These are phyloP conservation scores for Saprolegnia diclina DNA, from an alignment of 352 stramenopile genomes.

Conservation along the genomic window DNA sequence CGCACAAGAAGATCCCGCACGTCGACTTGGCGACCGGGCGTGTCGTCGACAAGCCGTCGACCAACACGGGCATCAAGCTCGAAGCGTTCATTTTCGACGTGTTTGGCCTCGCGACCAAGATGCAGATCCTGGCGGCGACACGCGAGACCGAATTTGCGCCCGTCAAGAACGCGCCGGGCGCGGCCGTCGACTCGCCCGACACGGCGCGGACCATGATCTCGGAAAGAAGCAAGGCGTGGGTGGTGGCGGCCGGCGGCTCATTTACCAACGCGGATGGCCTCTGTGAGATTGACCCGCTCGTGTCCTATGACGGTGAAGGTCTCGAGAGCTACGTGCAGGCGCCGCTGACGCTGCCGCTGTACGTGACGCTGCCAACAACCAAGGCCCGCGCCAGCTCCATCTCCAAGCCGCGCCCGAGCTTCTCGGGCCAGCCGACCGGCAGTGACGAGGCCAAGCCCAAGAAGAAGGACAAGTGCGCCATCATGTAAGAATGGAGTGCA, in stretches of 20 bases:
- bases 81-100: slow-evolving; percentile 99
- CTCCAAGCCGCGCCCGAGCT: not conserved
- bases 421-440: not conserved
- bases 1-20: slow-evolving; percentile 96
- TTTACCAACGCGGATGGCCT: slow-evolving; percentile 31
- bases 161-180: slow-evolving; percentile 87
- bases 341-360: slow-evolving; percentile 17
- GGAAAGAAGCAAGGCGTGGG: slow-evolving; percentile 58
- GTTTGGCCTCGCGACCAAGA: slow-evolving; percentile 89
- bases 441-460: not conserved
- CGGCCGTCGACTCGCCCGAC: slow-evolving; percentile 74
- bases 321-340: slow-evolving; percentile 33
- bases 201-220: slow-evolving; percentile 70
- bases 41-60: slow-evolving; percentile 44
- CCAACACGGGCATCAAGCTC: slow-evolving; percentile 96
- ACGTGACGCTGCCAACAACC: not conserved
- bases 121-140: slow-evolving; percentile 93
- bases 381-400: not conserved
- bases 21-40: slow-evolving; percentile 42
- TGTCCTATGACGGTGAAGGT: slow-evolving; percentile 86
- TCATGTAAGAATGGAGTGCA: not conserved
- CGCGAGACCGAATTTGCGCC: slow-evolving; percentile 91
- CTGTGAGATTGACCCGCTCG: slow-evolving; percentile 75
- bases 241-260: slow-evolving; percentile 32
- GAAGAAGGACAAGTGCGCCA: slow-evolving; percentile 6